These are phyloP conservation scores for Juglanconis oblonga DNA, from an alignment of 2,329 filamentous ascomycete genomes.

Conservation along the genomic window DNA sequence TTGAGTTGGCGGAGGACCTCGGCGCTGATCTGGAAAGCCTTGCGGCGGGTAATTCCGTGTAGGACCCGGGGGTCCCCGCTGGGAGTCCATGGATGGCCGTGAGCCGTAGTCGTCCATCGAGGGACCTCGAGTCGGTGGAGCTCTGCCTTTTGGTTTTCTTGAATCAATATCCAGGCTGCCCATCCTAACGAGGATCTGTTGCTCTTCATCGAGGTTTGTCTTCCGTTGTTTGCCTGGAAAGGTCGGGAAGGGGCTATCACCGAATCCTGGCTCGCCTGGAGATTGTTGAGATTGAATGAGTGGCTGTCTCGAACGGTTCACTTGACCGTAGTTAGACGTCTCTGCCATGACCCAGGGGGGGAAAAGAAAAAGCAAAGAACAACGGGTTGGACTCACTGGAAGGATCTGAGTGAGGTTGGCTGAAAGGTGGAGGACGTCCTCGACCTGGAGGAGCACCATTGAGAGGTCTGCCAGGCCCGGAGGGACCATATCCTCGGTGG, in stretches of 20 bases:
- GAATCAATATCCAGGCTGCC: slow-evolving; percentile 35
- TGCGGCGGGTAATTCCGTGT: slow-evolving; percentile 36
- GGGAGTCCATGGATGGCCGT: slow-evolving; percentile 33
- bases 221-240: slow-evolving; percentile 39
- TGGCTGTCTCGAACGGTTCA: slow-evolving; percentile 27
- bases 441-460: slow-evolving; percentile 31
- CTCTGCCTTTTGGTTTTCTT: slow-evolving; percentile 13
- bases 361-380: slow-evolving; percentile 3
- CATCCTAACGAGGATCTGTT: slow-evolving; percentile 40
- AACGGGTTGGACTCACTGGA: slow-evolving; percentile 30
- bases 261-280: slow-evolving; percentile 31
- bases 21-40: slow-evolving; percentile 35
- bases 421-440: slow-evolving; percentile 38
- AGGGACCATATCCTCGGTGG: slow-evolving; percentile 28
- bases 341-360: slow-evolving; percentile 1
- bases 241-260: slow-evolving; percentile 39
- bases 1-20: slow-evolving; percentile 29
- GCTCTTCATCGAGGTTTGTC: slow-evolving; percentile 39
- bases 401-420: slow-evolving; percentile 39
- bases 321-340: slow-evolving; percentile 20
- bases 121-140: slow-evolving; percentile 18
- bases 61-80: slow-evolving; percentile 29
- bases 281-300: slow-evolving; percentile 20
- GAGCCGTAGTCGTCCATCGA: slow-evolving; percentile 27
- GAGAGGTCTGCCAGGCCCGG: slow-evolving; percentile 30